A percentile compares a stretch with the other conserved stretches of the same genome.
These are phyloP conservation scores for Penstemon davidsonii DNA, from an alignment of 257 asterid genomes.

Conservation along the genomic window DNA sequence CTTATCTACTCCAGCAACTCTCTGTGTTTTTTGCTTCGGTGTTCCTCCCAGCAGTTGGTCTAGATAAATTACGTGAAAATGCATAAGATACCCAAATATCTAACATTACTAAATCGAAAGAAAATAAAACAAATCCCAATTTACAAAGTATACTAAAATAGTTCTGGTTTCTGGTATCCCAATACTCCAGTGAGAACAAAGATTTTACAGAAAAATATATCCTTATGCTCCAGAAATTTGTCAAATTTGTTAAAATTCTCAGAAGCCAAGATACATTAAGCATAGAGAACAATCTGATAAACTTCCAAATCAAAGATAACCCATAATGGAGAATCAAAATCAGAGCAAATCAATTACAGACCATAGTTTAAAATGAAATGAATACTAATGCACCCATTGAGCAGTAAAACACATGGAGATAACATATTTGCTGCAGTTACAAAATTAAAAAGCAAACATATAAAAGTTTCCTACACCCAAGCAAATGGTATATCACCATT, in stretches of 20 bases:
- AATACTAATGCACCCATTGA: too few species aligned
- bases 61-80: constrained; percentile 29
- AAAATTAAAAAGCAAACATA: too few species aligned
- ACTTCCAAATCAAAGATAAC: not conserved
- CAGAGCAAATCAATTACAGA: not conserved
- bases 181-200: not conserved
- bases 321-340: not conserved
- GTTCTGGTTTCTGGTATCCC: not conserved
- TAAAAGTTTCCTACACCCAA: not conserved
- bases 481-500: not conserved
- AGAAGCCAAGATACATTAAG: not conserved
- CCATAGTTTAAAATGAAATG: not conserved
- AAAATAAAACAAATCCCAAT: not conserved
- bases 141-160: not conserved
- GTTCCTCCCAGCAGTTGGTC: constrained; percentile 46
- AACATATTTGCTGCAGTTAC: too few species aligned
- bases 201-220: not conserved
- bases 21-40: constrained; percentile 40
- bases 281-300: not conserved
- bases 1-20: constrained; percentile 59
- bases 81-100: constrained; percentile 7
- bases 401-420: too few species aligned
- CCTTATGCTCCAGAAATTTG: not conserved
- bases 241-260: too few species aligned
- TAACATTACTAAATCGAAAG: not conserved